Conservation (phyloP, 1,139 yeast species). For the Saccharomyces uvarum region DNA sequence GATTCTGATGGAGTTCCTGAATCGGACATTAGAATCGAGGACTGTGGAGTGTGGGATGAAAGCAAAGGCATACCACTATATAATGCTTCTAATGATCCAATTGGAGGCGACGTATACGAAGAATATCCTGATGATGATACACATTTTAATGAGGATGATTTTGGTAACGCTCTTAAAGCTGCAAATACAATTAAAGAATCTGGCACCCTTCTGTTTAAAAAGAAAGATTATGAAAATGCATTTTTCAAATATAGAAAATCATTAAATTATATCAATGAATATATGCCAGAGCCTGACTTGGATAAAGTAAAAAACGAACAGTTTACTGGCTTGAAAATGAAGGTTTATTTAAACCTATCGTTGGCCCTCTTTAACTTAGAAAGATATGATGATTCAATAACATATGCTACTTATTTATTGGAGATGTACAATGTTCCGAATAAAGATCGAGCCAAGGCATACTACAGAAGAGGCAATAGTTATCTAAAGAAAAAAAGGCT, state of each 20-base stretch:
- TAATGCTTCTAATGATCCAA: slow-evolving; percentile 52
- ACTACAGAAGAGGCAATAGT: slow-evolving; percentile 54
- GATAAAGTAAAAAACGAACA: slow-evolving; percentile 46
- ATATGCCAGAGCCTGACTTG: slow-evolving; percentile 60
- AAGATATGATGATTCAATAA: slow-evolving; percentile 40
- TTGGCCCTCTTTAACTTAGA: slow-evolving; percentile 44
- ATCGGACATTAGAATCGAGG: slow-evolving; percentile 42
- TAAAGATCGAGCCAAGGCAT: slow-evolving; percentile 53
- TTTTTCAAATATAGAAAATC: slow-evolving; percentile 56
- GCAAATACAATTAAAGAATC: slow-evolving; percentile 53
- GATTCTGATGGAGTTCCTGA: slow-evolving; percentile 41
- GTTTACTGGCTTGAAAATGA: slow-evolving; percentile 51
- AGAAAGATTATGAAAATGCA: slow-evolving; percentile 45
- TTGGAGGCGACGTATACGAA: slow-evolving; percentile 66
- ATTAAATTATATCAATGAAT: slow-evolving; percentile 60
- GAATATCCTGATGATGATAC: slow-evolving; percentile 69
- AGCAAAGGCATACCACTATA: slow-evolving; percentile 47
- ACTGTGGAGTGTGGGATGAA: slow-evolving; percentile 62
- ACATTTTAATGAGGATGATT: slow-evolving; percentile 50
- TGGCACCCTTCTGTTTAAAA: slow-evolving; percentile 53
- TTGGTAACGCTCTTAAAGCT: slow-evolving; percentile 45
- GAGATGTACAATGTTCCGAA: slow-evolving; percentile 38
- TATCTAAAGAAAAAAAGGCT: slow-evolving; percentile 38
- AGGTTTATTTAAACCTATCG: slow-evolving; percentile 53
- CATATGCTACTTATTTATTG: slow-evolving; percentile 48